phyloP scores from a whole-genome alignment of 2,329 filamentous ascomycete genomes.

The Ustilaginoidea virens region DNA sequence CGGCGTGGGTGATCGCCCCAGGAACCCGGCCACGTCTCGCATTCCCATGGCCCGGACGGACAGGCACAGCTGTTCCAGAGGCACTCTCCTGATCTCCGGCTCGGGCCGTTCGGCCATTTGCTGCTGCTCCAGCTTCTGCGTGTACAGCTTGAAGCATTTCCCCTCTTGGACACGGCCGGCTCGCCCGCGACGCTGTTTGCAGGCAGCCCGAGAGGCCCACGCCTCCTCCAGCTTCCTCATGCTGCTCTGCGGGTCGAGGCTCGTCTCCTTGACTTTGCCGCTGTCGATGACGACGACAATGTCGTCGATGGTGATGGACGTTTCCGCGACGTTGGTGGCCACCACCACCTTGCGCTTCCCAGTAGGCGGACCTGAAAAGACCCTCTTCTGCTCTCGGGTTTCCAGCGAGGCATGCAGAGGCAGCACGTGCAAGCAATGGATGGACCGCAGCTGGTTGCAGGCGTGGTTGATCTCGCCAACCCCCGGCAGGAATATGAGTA shows the following conservation, averaged over 20 bases:
- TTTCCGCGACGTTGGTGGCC: slow-evolving; percentile 94
- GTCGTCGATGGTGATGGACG: slow-evolving; percentile 96
- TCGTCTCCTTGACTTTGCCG: slow-evolving; percentile 90
- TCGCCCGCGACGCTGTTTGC: slow-evolving; percentile 84
- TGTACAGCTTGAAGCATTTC: slow-evolving; percentile 91
- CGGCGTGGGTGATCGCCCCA: slow-evolving; percentile 76
- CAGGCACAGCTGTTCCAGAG: slow-evolving; percentile 84
- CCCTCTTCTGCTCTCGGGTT: slow-evolving; percentile 72
- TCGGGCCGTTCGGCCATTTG: slow-evolving; percentile 83
- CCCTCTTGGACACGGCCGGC: slow-evolving; percentile 86
- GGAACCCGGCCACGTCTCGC: slow-evolving; percentile 62
- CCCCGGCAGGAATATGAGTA: slow-evolving; percentile 90
- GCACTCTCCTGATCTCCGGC: slow-evolving; percentile 84
- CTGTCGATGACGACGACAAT: slow-evolving; percentile 93
- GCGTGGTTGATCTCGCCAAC: slow-evolving; percentile 81
- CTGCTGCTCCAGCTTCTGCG: slow-evolving; percentile 64
- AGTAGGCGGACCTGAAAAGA: slow-evolving; percentile 61
- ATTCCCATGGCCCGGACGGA: slow-evolving; percentile 94
- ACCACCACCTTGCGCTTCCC: slow-evolving; percentile 87
- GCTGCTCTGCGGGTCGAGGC: slow-evolving; percentile 80
- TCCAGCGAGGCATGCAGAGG: slow-evolving; percentile 87
- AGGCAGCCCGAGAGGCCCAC: slow-evolving; percentile 87
- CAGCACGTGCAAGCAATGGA: slow-evolving; percentile 54
- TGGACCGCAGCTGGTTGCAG: slow-evolving; percentile 48
- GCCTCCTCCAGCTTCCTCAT: slow-evolving; percentile 91